Base-by-base conservation (phyloP, 148 eudicot species). In the Dysphania ambrosioides region DNA sequence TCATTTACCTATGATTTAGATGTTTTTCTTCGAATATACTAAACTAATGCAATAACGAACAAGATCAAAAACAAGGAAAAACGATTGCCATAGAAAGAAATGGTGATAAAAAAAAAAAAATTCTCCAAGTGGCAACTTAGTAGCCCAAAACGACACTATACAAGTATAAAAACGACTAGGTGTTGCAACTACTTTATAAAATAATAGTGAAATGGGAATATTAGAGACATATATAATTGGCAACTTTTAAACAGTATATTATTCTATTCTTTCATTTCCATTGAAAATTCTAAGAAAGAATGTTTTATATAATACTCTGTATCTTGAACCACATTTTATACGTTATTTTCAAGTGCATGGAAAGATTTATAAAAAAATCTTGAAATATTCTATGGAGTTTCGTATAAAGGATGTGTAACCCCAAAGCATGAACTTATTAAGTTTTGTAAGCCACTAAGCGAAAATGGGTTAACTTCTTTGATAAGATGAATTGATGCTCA, bases 371-470 rank as follows among this genome's bases (percentile, higher is more conserved):
- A 15, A 57, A 1, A 15, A 57, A 1, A 57, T 70, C 49, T 24
- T 72, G 24, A 35, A 24, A 57, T 57, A 72, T 38, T 57, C 74
- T 72, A n/a, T 72, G n/a, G 19, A 55, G n/a, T n/a, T 10, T 40
- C 32, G 2, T 51, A 44, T 6, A 68, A 24, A 1, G 8, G 15
- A 18, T 6, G 36, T 8, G n/a, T 61, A 24, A 12, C 65, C 19
- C 31, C 26, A 11, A 11, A 9, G 0, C 53, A 47, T 47, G 6
- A 47, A 36, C 40, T 36, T 36, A 36, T 36, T 36, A 8, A 36
- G n/a, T n/a, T n/a, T n/a, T n/a, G n/a, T n/a, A n/a, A n/a, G n/a
- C n/a, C n/a, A n/a, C n/a, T n/a, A n/a, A n/a, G n/a, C n/a, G n/a
- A n/a, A n/a, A n/a, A n/a, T n/a, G n/a, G n/a, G n/a, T n/a, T n/a